These are phyloP conservation scores for Breynia disticha DNA, from an alignment of 441 rosid species.

Conservation along the genomic window DNA sequence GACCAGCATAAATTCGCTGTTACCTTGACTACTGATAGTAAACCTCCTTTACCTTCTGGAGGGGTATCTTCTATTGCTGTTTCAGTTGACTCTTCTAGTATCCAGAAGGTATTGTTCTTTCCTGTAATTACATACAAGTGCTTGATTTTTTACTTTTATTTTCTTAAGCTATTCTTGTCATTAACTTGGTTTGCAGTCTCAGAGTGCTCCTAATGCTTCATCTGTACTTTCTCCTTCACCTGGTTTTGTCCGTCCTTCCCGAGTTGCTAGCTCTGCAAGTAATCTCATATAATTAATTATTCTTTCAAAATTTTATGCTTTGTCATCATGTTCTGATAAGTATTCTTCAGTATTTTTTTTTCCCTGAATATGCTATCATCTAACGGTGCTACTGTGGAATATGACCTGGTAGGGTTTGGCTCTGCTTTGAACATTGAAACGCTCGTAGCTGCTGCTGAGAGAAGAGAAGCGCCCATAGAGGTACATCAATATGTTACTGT, in stretches of 20 bases:
- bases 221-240: conserved; percentile 44
- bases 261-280: conserved; percentile 79
- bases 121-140: neutral
- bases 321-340: too few relatives aligned
- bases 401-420: conserved; percentile 62
- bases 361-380: neutral
- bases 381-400: neutral
- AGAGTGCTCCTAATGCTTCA: conserved; percentile 32
- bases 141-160: neutral
- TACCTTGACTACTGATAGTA: conserved; percentile 41
- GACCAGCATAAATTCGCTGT: conserved; percentile 41
- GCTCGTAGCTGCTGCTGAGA: conserved; percentile 96
- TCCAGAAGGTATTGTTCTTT: conserved; percentile 47
- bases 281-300: conserved; percentile 22
- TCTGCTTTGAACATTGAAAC: conserved; percentile 98
- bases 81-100: conserved; percentile 39
- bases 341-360: neutral
- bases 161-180: neutral
- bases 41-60: conserved; percentile 33
- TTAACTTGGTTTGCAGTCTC: conserved; percentile 21
- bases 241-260: conserved; percentile 60
- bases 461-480: conserved; percentile 88
- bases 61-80: conserved; percentile 35
- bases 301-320: neutral
- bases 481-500: conserved; percentile 24